These are phyloP conservation scores for Rhizopogon salebrosus DNA, from an alignment of 768 basidiomycete genomes.

Conservation along the genomic window DNA sequence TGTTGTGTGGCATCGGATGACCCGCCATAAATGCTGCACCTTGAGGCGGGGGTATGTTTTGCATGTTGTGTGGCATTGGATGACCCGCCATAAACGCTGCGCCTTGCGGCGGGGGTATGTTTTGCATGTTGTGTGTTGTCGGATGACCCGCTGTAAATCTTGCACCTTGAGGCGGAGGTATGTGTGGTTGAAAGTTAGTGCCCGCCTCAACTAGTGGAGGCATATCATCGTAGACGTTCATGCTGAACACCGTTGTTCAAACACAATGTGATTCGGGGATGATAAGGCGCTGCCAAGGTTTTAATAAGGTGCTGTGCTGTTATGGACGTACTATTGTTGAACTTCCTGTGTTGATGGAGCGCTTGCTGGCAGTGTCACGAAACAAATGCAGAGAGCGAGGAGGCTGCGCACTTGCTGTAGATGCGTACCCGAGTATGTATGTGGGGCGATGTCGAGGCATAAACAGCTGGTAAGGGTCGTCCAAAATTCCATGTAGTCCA, in stretches of 20 bases:
- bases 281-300: not conserved
- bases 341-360: not conserved
- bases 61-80: too few relatives aligned
- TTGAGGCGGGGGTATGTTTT: conserved; percentile 20
- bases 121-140: too few relatives aligned
- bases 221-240: conserved; percentile 20
- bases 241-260: conserved; percentile 9
- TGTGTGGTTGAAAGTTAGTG: too few relatives aligned
- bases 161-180: too few relatives aligned
- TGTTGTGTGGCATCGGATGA: conserved; percentile 9
- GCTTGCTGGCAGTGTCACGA: not conserved
- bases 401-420: not conserved
- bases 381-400: not conserved
- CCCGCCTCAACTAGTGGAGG: conserved; percentile 20
- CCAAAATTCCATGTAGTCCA: too few relatives aligned
- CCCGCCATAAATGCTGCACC: conserved; percentile 12
- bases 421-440: not conserved
- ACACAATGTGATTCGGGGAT: conserved; percentile 11
- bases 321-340: not conserved
- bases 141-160: too few relatives aligned
- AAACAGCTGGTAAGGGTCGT: too few relatives aligned
- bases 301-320: not conserved
- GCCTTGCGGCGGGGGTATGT: too few relatives aligned
- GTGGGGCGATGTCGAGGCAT: not conserved
- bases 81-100: too few relatives aligned